Percentiles rank a stretch among this genome's conserved stretches.
Evolutionary conservation across 345 rosid species (phyloP).

Genomic region (Eucalyptus caleyi): DNA sequence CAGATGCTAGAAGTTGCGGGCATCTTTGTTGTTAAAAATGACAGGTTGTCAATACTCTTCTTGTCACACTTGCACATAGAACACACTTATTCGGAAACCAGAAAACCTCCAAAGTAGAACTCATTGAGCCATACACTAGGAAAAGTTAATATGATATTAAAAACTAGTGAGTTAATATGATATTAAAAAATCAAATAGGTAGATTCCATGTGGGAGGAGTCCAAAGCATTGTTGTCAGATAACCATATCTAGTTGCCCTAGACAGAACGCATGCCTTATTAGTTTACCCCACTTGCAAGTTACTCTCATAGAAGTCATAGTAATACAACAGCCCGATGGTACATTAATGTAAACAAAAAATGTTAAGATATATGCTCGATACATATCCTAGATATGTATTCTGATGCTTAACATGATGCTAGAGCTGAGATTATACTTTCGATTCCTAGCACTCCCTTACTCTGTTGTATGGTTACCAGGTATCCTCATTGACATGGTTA

Average conservation of each 20-base stretch:
- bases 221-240: not conserved
- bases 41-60: not conserved
- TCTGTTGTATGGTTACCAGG: not conserved
- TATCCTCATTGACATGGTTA: not conserved
- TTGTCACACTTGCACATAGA: not conserved
- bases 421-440: not conserved
- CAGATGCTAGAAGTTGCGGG: not conserved
- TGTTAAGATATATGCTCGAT: not conserved
- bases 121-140: not conserved
- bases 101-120: not conserved
- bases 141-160: not conserved
- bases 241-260: not conserved
- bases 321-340: not conserved
- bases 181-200: not conserved
- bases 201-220: not conserved
- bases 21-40: not conserved
- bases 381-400: not conserved
- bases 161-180: not conserved
- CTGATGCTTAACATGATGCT: not conserved
- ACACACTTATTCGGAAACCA: not conserved
- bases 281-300: not conserved
- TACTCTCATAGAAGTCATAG: not conserved
- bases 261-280: not conserved
- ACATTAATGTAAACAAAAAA: not conserved
- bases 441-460: not conserved